A percentile compares a stretch with the other conserved stretches of the same genome.
phyloP scores from a whole-genome alignment of 805 yeast species.

The Clavispora carvajalis region DNA sequence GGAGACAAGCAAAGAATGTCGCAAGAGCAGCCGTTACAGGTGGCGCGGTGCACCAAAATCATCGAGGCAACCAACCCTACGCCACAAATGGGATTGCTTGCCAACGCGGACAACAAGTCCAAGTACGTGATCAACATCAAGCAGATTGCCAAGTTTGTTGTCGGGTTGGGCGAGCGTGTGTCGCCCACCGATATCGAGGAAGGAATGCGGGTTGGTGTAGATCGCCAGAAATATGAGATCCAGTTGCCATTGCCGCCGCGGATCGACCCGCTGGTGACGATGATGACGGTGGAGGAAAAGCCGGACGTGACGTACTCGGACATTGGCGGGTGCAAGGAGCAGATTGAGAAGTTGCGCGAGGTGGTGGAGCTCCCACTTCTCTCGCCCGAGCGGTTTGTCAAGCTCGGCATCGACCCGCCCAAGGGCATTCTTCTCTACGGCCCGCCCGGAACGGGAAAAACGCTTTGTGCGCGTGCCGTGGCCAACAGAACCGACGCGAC shows the following conservation, averaged over 20 bases:
- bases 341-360: conserved; percentile 56
- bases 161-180: conserved; percentile 92
- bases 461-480: conserved; percentile 97
- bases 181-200: conserved; percentile 99
- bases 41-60: conserved; percentile 97
- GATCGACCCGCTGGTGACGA: conserved; percentile 95
- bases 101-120: conserved; percentile 74
- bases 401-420: conserved; percentile 97
- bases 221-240: conserved; percentile 93
- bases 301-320: conserved; percentile 98
- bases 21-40: conserved; percentile 95
- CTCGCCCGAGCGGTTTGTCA: conserved; percentile 95
- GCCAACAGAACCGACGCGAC: conserved; percentile 99
- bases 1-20: conserved; percentile 93
- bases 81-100: conserved; percentile 28
- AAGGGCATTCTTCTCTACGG: conserved; percentile 95
- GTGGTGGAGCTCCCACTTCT: conserved; percentile 32
- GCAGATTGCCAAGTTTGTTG: conserved; percentile 97
- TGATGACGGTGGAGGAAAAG: conserved; percentile 99
- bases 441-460: conserved; percentile 99
- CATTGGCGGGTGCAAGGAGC: conserved; percentile 98
- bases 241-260: conserved; percentile 97
- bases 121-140: conserved; percentile 95
- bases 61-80: conserved; percentile 53
- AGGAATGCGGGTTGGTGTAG: conserved; percentile 99